Evolutionary conservation across 2,329 filamentous ascomycete species (phyloP), one percentile per base, ranked within the genome.

Genomic region (Endoconidiophora laricicola): DNA sequence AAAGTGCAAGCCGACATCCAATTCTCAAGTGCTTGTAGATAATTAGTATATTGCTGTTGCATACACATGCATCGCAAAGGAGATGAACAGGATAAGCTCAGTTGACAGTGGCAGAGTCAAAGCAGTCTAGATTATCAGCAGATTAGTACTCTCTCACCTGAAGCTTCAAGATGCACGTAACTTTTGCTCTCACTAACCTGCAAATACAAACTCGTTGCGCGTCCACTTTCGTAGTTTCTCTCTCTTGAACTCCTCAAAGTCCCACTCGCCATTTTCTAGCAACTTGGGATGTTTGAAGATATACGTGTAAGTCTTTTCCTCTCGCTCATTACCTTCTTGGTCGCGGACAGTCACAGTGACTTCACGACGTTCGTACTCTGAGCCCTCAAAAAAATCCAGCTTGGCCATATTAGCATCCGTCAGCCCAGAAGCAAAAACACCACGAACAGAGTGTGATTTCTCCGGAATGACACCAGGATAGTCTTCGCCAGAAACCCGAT

Each of bases 311-410:
- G 79, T 73, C 54, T 69, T 64, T 46, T 73, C 69, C 55, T 70
- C 66, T 45, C 70, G 67, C 66, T 57, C 52, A 6, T 54, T 58
- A n/a, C 66, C 68, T 12, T 65, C 61, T 12, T 65, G 64, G 49
- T 65, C 62, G 4, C 74, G 57, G 0, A 76, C 62, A 61, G 73
- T 75, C 5, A 85, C 72, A 23, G 61, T 63, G 23, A 74, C 69
- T 57, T 69, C 58, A 65, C 71, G 50, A 60, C 81, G 71, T 51
- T 68, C 65, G 59, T 94, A 94, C 61, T 91, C 77, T 4, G 56
- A 55, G 1, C 90, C 90, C 62, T 96, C 90, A 60, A 94, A 96
- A 3, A 69, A 64, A 60, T 95, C 87, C 2, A 96, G 70, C 26
- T 81, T 78, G 56, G 68, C 66, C 48, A 95, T 68, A 58, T 95